These are phyloP conservation scores for Candida smagusa DNA, from an alignment of 1,139 yeast species.

Conservation along the genomic window DNA sequence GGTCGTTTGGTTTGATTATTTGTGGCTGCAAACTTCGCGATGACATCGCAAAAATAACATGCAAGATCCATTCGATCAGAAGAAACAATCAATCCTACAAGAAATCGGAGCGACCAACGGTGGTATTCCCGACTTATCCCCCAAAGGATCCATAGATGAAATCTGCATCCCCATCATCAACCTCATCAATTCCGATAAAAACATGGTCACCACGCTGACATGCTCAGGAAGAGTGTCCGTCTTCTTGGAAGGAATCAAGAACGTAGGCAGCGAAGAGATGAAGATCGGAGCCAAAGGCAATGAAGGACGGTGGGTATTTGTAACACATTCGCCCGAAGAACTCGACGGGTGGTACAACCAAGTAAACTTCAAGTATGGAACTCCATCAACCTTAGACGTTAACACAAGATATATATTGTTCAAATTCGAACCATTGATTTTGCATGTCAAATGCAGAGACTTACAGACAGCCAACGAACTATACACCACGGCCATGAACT, in stretches of 20 bases:
- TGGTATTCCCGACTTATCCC: slow-evolving; percentile 64
- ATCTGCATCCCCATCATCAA: slow-evolving; percentile 68
- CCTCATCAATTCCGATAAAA: slow-evolving; percentile 56
- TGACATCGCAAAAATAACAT: slow-evolving; percentile 11
- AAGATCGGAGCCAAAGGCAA: slow-evolving; percentile 83
- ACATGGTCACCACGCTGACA: slow-evolving; percentile 83
- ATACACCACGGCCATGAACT: slow-evolving; percentile 70
- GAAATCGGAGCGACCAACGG: slow-evolving; percentile 48
- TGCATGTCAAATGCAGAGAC: slow-evolving; percentile 78
- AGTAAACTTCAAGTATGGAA: slow-evolving; percentile 23
- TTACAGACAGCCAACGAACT: slow-evolving; percentile 55
- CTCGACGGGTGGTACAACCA: slow-evolving; percentile 51
- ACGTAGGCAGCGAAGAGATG: slow-evolving; percentile 15
- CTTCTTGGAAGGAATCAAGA: slow-evolving; percentile 62
- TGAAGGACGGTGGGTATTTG: slow-evolving; percentile 83
- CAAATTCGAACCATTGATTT: slow-evolving; percentile 80
- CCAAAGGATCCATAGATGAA: slow-evolving; percentile 79
- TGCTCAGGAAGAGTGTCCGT: slow-evolving; percentile 87
- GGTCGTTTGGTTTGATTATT: no score
- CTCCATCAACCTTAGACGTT: slow-evolving; percentile 9
- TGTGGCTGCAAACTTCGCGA: neutral
- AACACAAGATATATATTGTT: slow-evolving; percentile 56
- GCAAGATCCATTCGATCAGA: slow-evolving; percentile 65
- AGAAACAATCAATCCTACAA: slow-evolving; percentile 55
- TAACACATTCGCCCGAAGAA: slow-evolving; percentile 59